Conservation (phyloP, 306 rosid species). For the Vigna unguiculata region DNA sequence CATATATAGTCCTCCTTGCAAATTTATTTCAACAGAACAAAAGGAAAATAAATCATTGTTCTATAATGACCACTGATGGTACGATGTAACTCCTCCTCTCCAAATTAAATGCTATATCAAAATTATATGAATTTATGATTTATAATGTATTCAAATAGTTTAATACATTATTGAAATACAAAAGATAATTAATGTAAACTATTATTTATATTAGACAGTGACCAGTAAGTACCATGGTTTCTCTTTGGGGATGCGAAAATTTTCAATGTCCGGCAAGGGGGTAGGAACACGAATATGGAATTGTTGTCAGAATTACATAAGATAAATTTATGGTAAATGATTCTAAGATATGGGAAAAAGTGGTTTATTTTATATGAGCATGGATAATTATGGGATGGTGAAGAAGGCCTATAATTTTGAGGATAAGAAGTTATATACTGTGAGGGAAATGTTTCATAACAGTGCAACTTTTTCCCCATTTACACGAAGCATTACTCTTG, state of each 20-base stretch:
- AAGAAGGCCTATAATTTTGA: slow-evolving; percentile 23
- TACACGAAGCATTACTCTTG: neutral
- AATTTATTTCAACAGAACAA: slow-evolving; percentile 47
- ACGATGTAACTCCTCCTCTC: slow-evolving; percentile 17
- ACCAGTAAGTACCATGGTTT: no score
- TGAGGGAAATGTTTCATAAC: neutral
- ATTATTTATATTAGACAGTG: neutral
- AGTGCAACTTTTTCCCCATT: neutral
- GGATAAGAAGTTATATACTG: neutral
- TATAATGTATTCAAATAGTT: neutral
- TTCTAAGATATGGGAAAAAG: no score
- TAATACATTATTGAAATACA: no score
- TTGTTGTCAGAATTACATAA: no score
- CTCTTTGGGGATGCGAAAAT: slow-evolving; percentile 3
- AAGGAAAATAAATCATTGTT: slow-evolving; percentile 35
- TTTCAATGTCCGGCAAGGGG: neutral
- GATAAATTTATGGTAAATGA: no score
- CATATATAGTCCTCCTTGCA: slow-evolving; percentile 53
- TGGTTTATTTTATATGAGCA: no score
- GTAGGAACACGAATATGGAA: no score
- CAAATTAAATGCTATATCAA: neutral
- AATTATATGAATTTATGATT: neutral
- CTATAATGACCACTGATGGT: slow-evolving; percentile 25
- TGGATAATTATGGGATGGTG: neutral
- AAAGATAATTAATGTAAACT: no score